Base-by-base conservation (phyloP, 805 yeast species). In the Yamadazyma phyllophila region DNA sequence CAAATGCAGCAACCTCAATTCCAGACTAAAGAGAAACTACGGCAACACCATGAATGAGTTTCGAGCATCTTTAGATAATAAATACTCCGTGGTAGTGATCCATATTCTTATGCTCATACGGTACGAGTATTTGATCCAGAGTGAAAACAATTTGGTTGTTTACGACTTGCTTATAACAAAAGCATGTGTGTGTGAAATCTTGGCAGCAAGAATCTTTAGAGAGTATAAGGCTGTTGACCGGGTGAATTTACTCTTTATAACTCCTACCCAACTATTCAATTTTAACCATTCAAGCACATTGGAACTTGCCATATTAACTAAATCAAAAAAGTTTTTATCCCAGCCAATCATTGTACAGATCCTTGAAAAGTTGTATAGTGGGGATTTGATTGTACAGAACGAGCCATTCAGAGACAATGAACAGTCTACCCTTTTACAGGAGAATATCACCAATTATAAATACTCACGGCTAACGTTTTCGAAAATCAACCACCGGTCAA, bases 281-380 rank as follows among this genome's bases (percentile, higher is more conserved):
- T 58, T 78, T 55, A 65, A 67, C 2, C 65, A 65, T 17, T 77
- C 61, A 62, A 80, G 51, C 39, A 74, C 82, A 0, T 57, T 79
- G 35, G 83, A 79, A 53, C 60, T 79, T 41, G 74, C 80, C 7
- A 73, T 78, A 39, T 66, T 76, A 34, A 69, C 80, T n/a, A 75
- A 74, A 45, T 75, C 82, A 2, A 79, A 78, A 52, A 64, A 65
- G 51, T 71, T 79, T 48, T 59, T 79, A 39, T 71, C 80, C 2
- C 81, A 78, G 55, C 82, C 83, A 1, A 67, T 75, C 4, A 69
- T 78, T 2, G 67, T 71, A 4, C 68, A 72, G 26, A 70, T 76
- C 6, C 53, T 78, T 32, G 72, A 73, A 41, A 71, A 75, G 40
- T 69, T 79, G 29, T 78, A 81, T 69, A 71, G 72, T 46, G 83